Evolutionary conservation across 306 rosid species (phyloP).

Genomic region (Vigna reflexopilosa): DNA sequence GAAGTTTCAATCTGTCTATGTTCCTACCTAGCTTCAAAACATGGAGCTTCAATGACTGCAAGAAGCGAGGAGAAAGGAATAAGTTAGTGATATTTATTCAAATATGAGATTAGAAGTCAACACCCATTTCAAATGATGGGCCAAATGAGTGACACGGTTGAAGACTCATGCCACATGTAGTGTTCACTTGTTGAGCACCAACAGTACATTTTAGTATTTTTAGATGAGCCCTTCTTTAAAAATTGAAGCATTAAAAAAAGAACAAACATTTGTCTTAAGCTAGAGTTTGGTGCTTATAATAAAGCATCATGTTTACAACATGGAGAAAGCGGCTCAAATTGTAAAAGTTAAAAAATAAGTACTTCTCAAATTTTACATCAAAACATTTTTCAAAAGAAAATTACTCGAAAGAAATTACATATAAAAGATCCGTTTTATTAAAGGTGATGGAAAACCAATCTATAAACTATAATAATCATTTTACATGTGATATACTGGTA

Average conservation of each 20-base stretch:
- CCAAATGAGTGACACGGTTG: constrained; percentile 4
- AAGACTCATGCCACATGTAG: constrained; percentile 32
- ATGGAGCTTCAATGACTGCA: constrained; percentile 96
- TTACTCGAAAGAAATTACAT: not conserved
- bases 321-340: constrained; percentile 3
- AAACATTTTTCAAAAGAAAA: not conserved
- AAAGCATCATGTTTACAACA: not conserved
- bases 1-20: constrained; percentile 71
- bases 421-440: not conserved
- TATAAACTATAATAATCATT: constrained; percentile 28
- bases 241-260: not conserved
- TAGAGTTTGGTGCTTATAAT: constrained; percentile 7
- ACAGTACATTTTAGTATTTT: constrained; percentile 13
- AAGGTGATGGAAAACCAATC: constrained; percentile 7
- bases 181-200: constrained; percentile 31
- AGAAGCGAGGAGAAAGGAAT: constrained; percentile 41
- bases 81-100: constrained; percentile 37
- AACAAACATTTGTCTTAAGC: constrained; percentile 1
- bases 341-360: constrained; percentile 1
- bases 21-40: constrained; percentile 76
- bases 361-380: constrained; percentile 12
- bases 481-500: constrained; percentile 7
- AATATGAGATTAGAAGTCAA: constrained; percentile 18
- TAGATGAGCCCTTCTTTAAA: not conserved
- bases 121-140: constrained; percentile 16